These are phyloP conservation scores for Neurospora sp. DNA, from an alignment of 495 filamentous ascomycete genomes.

Conservation along the genomic window DNA sequence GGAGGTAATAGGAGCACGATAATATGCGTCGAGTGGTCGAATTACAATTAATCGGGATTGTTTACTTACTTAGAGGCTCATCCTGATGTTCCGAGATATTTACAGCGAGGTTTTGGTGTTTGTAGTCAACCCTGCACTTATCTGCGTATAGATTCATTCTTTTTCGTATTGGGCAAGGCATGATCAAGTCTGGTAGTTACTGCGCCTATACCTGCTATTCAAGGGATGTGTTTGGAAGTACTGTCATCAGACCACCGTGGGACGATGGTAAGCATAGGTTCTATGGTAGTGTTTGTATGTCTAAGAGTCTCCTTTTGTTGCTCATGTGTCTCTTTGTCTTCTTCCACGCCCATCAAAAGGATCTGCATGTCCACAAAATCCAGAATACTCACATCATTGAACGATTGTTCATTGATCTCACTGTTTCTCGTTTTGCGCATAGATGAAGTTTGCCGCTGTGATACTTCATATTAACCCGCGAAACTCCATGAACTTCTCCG, in stretches of 20 bases:
- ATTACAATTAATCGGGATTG: neutral
- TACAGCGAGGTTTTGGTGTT: too few species aligned
- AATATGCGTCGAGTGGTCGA: neutral
- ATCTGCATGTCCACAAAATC: neutral
- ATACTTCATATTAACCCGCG: neutral
- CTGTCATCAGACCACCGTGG: too few species aligned
- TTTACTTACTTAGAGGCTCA: neutral
- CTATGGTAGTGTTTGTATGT: neutral
- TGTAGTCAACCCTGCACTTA: too few species aligned
- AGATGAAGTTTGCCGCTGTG: constrained; percentile 55
- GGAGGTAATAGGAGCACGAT: neutral
- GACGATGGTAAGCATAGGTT: neutral
- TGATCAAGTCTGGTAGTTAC: too few species aligned
- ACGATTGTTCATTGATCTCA: constrained; percentile 13
- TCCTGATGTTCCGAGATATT: neutral
- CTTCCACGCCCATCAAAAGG: neutral
- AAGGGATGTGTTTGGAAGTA: too few species aligned
- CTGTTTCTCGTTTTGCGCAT: constrained; percentile 51
- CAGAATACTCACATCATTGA: neutral
- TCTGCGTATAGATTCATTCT: too few species aligned
- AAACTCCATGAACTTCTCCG: neutral
- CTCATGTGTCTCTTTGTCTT: neutral
- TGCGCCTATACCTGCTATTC: too few species aligned
- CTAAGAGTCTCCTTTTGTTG: neutral
- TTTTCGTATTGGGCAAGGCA: too few species aligned